Base-by-base conservation (phyloP, 2,329 filamentous ascomycete species). In the Phialophora expanda region DNA sequence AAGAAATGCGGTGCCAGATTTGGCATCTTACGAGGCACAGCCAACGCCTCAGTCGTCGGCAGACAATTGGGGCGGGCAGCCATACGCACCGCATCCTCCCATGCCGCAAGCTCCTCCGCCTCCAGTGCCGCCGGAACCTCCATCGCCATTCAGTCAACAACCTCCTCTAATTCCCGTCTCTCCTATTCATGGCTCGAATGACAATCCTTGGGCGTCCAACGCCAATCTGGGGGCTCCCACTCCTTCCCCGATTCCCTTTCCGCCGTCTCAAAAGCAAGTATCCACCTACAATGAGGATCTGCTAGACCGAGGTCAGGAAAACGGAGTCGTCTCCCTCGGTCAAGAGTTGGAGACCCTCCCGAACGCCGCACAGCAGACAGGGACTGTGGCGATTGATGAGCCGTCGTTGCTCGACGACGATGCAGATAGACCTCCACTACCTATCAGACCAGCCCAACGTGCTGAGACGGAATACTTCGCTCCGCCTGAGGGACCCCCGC, bases 181-280 rank as follows among this genome's bases (percentile, higher is more conserved):
- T 26, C 57, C 66, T 26, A 41, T 67, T 41, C 38, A 61, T 54
- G 63, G 66, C 50, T 44, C 57, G 14, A 60, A 51, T 14, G 62
- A 69, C 6, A 69, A 72, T 65, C 71, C 67, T 9, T 73, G 71
- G 71, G 61, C 65, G 9, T 66, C 67, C 4, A 58, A 65, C 56
- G 28, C 53, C 30, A 64, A 44, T 32, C 53, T 62, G 32, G 54
- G 5, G 4, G 44, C 61, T 30, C 58, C 69, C 12, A 63, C 65
- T 32, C 63, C 69, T 2, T 71, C 69, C 14, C 64, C 69, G 1
- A 64, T 65, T 30, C 62, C 70, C 1, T 70, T 71, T 41, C 48
- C 66, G 1, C 69, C 67, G 9, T 69, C 67, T 17, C 67, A 72
- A 32, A 69, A 69, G 60, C 56, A 68, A 38, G 61, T 62, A 1